Evolutionary conservation across 176 grass and related monocot species (phyloP).

Genomic region (Stipa capillata): DNA sequence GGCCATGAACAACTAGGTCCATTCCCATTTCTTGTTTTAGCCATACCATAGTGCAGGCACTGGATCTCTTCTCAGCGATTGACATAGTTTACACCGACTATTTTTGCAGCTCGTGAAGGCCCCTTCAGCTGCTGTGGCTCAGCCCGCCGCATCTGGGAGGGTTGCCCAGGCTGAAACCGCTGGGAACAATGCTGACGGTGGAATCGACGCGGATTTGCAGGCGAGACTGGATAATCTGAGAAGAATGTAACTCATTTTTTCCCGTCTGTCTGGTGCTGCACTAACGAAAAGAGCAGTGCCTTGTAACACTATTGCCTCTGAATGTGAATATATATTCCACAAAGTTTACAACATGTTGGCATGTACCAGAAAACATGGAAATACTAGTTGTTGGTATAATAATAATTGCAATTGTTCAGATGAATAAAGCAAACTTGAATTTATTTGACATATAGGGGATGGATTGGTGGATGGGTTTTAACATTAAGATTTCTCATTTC

Average conservation of each 20-base stretch:
- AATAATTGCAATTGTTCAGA: not conserved
- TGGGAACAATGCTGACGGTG: constrained; percentile 21
- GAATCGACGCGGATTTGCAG: constrained; percentile 56
- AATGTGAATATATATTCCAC: not conserved
- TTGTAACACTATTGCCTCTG: not conserved
- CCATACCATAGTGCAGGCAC: not conserved
- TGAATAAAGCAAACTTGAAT: not conserved
- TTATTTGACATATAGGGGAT: not conserved
- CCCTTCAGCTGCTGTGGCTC: constrained; percentile 36
- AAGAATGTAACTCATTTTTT: constrained; percentile 45
- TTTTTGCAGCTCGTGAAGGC: constrained; percentile 55
- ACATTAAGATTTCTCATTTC: no score
- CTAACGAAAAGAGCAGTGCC: not conserved
- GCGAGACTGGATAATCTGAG: constrained; percentile 64
- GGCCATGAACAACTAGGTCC: not conserved
- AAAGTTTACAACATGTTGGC: not conserved
- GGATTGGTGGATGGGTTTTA: not conserved
- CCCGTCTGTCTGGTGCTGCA: not conserved
- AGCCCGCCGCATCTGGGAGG: constrained; percentile 30
- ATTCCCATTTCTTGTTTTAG: not conserved
- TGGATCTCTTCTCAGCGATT: not conserved
- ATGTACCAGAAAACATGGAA: not conserved
- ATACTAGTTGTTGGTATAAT: not conserved
- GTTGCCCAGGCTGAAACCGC: constrained; percentile 59
- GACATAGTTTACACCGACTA: no score